Evolutionary conservation across 164 flowering plant species (phyloP).

Genomic region (Tinospora cordifolia): DNA sequence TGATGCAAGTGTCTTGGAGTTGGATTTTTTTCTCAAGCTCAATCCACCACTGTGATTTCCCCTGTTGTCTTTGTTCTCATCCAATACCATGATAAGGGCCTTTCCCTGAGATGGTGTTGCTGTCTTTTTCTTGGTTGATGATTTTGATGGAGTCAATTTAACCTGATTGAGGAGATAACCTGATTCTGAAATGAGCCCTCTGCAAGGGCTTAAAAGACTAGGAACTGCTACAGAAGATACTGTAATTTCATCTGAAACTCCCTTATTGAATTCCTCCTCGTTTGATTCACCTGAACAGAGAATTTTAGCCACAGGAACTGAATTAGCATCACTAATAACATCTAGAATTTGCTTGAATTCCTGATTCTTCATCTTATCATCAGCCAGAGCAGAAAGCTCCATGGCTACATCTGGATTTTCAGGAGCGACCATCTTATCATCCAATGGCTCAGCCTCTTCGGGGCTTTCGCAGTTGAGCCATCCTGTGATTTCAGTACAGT

Average conservation of each 20-base stretch:
- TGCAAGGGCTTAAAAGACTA: background rate
- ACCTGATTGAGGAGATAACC: conserved; percentile 1
- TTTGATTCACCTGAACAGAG: background rate
- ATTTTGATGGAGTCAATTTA: conserved; percentile 15
- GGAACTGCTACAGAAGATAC: background rate
- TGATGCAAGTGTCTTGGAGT: background rate
- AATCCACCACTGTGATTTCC: background rate
- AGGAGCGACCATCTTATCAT: background rate
- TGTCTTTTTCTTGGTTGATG: conserved; percentile 13
- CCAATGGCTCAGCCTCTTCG: background rate
- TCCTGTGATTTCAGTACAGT: background rate
- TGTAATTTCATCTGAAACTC: background rate
- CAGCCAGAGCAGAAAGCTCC: too few relatives aligned
- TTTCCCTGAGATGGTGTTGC: conserved; percentile 9
- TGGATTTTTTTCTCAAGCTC: conserved; percentile 1
- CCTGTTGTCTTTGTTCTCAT: conserved; percentile 27
- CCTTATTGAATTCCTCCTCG: background rate
- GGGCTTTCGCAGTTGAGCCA: background rate
- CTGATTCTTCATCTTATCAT: too few relatives aligned
- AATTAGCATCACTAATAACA: background rate
- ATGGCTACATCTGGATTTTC: background rate
- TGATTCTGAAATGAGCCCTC: background rate
- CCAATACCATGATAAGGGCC: conserved; percentile 10
- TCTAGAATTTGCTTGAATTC: background rate
- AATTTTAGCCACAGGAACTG: background rate